Base-by-base conservation (phyloP, 306 rosid genomes). In the Mimosa pudica region DNA sequence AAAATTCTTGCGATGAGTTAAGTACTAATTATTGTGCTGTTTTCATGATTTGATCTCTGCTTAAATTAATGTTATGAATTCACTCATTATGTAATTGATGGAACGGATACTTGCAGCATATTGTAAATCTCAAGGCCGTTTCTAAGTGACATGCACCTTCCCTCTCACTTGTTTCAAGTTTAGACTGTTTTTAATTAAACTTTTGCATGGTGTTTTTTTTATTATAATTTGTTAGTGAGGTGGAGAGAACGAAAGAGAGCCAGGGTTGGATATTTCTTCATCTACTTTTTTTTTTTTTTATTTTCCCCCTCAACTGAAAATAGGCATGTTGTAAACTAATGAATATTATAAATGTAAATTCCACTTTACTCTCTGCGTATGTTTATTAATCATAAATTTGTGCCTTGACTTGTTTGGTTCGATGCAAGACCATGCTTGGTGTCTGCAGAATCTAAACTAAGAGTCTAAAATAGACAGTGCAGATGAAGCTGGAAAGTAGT, bases 191-290 rank as follows among this genome's bases (percentile, higher is more conserved):
- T 38, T 38, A 46, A 10, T 46, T 30, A 42, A 70, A 10, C 51
- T 76, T 13, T 49, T 0, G 44, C 54, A 8, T 30, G 70, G 47
- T 18, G 17, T 63, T 38, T 3, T 36, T 13, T 49, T 13, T 2
- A 38, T 42, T 30, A 41, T 72, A 33, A 80, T 72, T 76, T 77
- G 18, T 69, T 84, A 90, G 97, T 90, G 86, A 85, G 96, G 75
- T 93, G 90, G 84, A 88, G 96, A 84, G 94, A 97, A 66, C 89
- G 92, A 49, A 92, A 94, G 89, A 90, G 96, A 86, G 89, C 96
- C 82, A 94, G 92, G 98, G 91, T 94, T 79, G 96, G 96, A 80
- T 93, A 86, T 85, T 73, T 75, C 81, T 63, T 70, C 64, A 7
- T 64, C 47, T 20, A 52, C 49, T 71, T 73, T 81, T 57, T 61